These are phyloP conservation scores for Chrysophaeum taylorii DNA, from an alignment of 352 stramenopile species.

Conservation along the genomic window DNA sequence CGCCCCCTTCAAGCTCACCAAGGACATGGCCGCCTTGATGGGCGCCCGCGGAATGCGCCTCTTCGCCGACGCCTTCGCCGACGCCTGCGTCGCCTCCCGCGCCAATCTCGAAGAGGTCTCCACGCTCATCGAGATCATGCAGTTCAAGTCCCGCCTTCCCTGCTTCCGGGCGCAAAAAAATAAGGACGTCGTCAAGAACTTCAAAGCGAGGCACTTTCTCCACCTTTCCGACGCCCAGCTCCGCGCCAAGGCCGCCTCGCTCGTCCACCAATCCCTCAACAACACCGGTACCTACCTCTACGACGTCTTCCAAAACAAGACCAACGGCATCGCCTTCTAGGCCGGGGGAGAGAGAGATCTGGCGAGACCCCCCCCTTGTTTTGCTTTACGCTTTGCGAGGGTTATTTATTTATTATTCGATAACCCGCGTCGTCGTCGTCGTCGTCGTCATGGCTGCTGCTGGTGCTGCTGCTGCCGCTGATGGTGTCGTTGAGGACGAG, in stretches of 20 bases:
- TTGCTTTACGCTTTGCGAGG: too few species aligned
- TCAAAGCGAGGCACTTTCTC: constrained; percentile 58
- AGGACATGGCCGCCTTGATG: constrained; percentile 82
- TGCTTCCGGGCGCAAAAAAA: constrained; percentile 59
- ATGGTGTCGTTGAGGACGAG: too few species aligned
- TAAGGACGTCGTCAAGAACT: constrained; percentile 44
- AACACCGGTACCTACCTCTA: constrained; percentile 81
- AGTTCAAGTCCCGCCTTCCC: constrained; percentile 61
- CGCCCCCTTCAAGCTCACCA: constrained; percentile 89
- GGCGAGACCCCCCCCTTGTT: too few species aligned
- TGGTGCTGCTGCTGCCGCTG: too few species aligned
- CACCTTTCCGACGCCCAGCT: constrained; percentile 51
- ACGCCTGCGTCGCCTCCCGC: constrained; percentile 23
- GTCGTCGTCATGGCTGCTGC: too few species aligned
- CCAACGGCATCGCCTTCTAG: constrained; percentile 66
- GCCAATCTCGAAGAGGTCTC: constrained; percentile 52
- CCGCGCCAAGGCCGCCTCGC: constrained; percentile 34
- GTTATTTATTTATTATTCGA: too few species aligned
- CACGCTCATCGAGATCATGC: constrained; percentile 67
- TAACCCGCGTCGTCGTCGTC: too few species aligned
- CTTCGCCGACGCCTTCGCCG: constrained; percentile 41
- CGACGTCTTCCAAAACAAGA: constrained; percentile 82
- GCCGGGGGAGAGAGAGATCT: neutral
- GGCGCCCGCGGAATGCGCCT: constrained; percentile 52
- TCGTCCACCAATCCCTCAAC: constrained; percentile 62